These are phyloP conservation scores for Nemania abortiva DNA, from an alignment of 2,329 filamentous ascomycete genomes.

Conservation along the genomic window DNA sequence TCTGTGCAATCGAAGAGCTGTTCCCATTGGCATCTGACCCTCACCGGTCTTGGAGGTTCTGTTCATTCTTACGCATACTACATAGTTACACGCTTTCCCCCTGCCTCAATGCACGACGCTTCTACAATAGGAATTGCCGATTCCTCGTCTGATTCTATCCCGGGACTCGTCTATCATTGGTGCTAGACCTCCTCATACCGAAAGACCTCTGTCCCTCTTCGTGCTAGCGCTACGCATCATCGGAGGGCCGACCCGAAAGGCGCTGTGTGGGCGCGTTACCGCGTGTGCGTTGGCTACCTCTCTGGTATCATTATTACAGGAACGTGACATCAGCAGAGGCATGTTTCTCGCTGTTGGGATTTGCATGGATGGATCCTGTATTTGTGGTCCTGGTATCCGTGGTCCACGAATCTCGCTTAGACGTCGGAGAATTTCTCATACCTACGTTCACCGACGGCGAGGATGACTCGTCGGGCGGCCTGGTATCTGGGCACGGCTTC, in stretches of 20 bases:
- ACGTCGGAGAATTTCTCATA: conserved; percentile 24
- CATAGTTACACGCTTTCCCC: conserved; percentile 23
- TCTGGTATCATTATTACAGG: conserved; percentile 17
- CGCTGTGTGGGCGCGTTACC: conserved; percentile 32
- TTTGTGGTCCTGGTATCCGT: conserved; percentile 3
- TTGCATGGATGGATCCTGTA: conserved; percentile 11
- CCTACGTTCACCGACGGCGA: conserved; percentile 20
- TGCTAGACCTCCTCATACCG: conserved; percentile 2
- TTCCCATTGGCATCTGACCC: conserved; percentile 33
- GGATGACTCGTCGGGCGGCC: conserved; percentile 10
- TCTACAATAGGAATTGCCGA: conserved; percentile 26
- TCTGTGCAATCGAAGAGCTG: conserved; percentile 23
- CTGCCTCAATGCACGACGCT: conserved; percentile 36
- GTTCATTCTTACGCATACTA: conserved; percentile 17
- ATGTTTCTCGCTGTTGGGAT: conserved; percentile 6
- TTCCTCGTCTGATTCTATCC: conserved; percentile 27
- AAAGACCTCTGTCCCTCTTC: conserved; percentile 24
- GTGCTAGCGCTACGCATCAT: conserved; percentile 29
- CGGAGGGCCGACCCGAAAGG: conserved; percentile 39
- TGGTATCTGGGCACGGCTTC: conserved; percentile 14
- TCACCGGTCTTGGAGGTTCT: conserved; percentile 25
- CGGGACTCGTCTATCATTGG: conserved; percentile 24
- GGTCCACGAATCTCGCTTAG: conserved; percentile 28
- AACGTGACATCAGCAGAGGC: conserved; percentile 26
- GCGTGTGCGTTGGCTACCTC: conserved; percentile 1